Evolutionary conservation across 2,329 filamentous ascomycete genomes (phyloP).

Genomic region (Saccharata proteae): DNA sequence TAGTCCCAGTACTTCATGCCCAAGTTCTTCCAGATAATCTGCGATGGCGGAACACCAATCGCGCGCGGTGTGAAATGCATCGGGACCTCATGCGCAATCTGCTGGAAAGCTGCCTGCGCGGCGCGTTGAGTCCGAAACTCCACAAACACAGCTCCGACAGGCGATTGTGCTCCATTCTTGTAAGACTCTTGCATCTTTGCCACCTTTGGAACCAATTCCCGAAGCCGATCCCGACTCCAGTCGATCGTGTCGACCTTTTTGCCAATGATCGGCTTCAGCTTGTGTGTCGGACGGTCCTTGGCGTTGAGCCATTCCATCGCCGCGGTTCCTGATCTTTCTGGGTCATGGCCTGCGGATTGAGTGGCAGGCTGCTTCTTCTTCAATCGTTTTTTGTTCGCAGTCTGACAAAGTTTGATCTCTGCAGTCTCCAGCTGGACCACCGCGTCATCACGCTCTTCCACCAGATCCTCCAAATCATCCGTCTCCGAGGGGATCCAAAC

Average conservation of each 20-base stretch:
- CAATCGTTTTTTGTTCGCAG: slow-evolving; percentile 3
- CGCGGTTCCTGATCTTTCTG: slow-evolving; percentile 5
- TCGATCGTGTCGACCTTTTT: slow-evolving; percentile 9
- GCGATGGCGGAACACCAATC: slow-evolving; percentile 67
- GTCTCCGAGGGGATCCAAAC: slow-evolving; percentile 8
- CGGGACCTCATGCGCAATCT: slow-evolving; percentile 74
- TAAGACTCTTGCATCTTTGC: slow-evolving; percentile 6
- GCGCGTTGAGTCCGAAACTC: slow-evolving; percentile 75
- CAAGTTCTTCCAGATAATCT: slow-evolving; percentile 81
- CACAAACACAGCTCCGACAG: slow-evolving; percentile 59
- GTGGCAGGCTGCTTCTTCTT: background rate
- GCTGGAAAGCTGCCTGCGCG: slow-evolving; percentile 78
- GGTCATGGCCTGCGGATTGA: slow-evolving; percentile 1
- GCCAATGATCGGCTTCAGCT: slow-evolving; percentile 7
- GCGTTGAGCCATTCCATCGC: slow-evolving; percentile 6
- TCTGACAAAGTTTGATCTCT: slow-evolving; percentile 7
- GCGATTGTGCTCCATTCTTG: background rate
- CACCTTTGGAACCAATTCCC: slow-evolving; percentile 6
- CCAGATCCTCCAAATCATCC: slow-evolving; percentile 5
- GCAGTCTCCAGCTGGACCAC: slow-evolving; percentile 6
- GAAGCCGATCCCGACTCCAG: slow-evolving; percentile 7
- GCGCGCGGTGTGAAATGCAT: slow-evolving; percentile 78
- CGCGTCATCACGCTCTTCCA: slow-evolving; percentile 6
- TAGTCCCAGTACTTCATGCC: slow-evolving; percentile 78
- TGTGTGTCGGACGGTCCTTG: slow-evolving; percentile 7